Conservation (phyloP, 257 asterid species). For the Rauvolfia tetraphylla region DNA sequence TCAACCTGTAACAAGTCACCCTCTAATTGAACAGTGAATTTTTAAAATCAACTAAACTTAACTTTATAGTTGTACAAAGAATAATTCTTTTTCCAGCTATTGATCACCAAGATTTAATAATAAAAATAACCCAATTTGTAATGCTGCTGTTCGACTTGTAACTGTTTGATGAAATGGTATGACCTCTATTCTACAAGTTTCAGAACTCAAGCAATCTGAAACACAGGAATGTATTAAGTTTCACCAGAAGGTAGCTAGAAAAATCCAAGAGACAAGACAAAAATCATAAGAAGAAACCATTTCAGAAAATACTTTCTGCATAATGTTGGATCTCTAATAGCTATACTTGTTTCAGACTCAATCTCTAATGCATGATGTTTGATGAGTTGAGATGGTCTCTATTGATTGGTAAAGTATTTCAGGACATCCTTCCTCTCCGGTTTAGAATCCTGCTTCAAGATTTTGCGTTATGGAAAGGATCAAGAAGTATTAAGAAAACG, state of each 20-base stretch:
- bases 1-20: constrained; percentile 45
- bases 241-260: neutral
- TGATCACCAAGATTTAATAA: neutral
- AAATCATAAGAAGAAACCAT: neutral
- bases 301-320: neutral
- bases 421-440: neutral
- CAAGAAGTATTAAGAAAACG: neutral
- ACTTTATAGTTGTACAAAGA: constrained; percentile 2
- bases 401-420: neutral
- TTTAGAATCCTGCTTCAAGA: neutral
- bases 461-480: neutral
- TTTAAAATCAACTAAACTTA: neutral
- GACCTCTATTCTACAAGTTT: neutral
- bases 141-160: neutral
- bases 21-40: neutral
- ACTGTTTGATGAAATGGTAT: neutral
- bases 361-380: too few species aligned
- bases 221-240: neutral
- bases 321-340: neutral
- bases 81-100: neutral
- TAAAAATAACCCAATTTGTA: neutral
- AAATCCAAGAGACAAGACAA: neutral
- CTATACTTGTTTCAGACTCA: too few species aligned
- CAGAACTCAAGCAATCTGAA: neutral
- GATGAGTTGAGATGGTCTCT: neutral